These are phyloP conservation scores for Eurotiales sp. DNA, from an alignment of 2,329 filamentous ascomycete genomes.

Conservation along the genomic window DNA sequence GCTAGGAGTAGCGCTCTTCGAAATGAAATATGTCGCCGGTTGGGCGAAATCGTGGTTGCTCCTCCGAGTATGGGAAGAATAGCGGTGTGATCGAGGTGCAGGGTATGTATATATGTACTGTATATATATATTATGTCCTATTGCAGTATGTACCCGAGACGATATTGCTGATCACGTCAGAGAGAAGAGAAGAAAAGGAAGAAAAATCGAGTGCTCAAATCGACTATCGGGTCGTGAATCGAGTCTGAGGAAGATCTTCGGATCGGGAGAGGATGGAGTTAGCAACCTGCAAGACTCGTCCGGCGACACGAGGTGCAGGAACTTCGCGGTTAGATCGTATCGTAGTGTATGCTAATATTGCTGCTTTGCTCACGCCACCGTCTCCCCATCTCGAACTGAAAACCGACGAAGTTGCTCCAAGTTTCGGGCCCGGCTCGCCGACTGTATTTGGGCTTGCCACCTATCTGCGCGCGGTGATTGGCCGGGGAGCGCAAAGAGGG, in stretches of 20 bases:
- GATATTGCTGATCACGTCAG: background rate
- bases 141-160: background rate
- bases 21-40: background rate
- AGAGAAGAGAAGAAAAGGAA: background rate
- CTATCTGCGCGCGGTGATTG: conserved; percentile 6
- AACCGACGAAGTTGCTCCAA: too few species aligned
- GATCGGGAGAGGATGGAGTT: too few species aligned
- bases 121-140: background rate
- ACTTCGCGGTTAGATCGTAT: background rate
- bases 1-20: conserved; percentile 1
- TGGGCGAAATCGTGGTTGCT: background rate
- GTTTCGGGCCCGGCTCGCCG: too few species aligned
- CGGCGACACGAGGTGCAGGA: too few species aligned
- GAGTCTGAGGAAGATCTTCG: background rate
- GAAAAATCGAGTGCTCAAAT: background rate
- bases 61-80: background rate
- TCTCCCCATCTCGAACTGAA: background rate
- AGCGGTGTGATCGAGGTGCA: background rate
- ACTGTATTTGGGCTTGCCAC: conserved; percentile 9
- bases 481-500: conserved; percentile 5
- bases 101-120: background rate
- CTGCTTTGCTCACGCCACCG: background rate
- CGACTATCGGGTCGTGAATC: background rate
- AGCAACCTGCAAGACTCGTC: too few species aligned
- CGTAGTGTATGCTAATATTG: background rate